phyloP scores from a whole-genome alignment of 1,284 basidiomycete genomes.

The Violaceomyces palustris region DNA sequence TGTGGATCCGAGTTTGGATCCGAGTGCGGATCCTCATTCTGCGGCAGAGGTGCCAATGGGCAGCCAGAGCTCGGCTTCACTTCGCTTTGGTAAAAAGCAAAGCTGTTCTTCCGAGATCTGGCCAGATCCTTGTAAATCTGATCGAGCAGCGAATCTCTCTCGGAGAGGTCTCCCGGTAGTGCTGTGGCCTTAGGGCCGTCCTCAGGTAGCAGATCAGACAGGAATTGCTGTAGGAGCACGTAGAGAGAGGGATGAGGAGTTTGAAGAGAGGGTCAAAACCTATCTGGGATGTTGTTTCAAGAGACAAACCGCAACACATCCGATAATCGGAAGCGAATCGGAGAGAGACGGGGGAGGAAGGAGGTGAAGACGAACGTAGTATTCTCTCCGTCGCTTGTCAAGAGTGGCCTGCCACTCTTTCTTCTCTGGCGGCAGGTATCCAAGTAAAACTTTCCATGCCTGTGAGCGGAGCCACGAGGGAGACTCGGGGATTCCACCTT shows the following conservation, averaged over 20 bases:
- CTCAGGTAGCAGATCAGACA: too few relatives aligned
- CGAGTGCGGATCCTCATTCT: too few relatives aligned
- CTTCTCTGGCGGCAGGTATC: constrained; percentile 45
- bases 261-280: too few relatives aligned
- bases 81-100: constrained; percentile 37
- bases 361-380: constrained; percentile 17
- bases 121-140: constrained; percentile 47
- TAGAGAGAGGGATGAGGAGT: too few relatives aligned
- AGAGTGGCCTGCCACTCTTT: constrained; percentile 34
- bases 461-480: constrained; percentile 45
- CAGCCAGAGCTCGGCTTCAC: constrained; percentile 18
- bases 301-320: too few relatives aligned
- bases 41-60: constrained; percentile 17
- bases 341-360: constrained; percentile 1
- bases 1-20: too few relatives aligned
- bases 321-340: not conserved
- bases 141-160: constrained; percentile 35
- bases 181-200: too few relatives aligned
- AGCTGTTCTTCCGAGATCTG: constrained; percentile 40
- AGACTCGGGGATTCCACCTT: constrained; percentile 25
- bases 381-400: constrained; percentile 34
- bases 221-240: constrained; percentile 28
- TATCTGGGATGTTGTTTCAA: not conserved
- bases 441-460: constrained; percentile 48
- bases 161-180: constrained; percentile 3